Percentiles rank a stretch among this genome's conserved stretches.
phyloP scores from a whole-genome alignment of 371 early-diverging fungal species.

The Mortierella polycephala region DNA sequence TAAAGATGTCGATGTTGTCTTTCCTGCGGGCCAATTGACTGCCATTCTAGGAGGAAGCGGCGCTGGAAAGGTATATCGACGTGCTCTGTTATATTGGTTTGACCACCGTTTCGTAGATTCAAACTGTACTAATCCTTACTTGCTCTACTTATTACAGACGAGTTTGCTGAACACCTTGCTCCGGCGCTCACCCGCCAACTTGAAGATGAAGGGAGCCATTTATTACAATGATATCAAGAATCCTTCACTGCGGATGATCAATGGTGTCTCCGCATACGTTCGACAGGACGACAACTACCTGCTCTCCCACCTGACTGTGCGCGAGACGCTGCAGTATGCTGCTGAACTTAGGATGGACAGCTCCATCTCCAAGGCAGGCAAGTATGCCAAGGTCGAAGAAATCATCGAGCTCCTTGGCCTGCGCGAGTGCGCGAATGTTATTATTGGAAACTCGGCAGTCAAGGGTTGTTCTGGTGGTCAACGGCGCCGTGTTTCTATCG shows the following conservation, averaged over 20 bases:
- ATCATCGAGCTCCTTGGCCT: constrained; percentile 51
- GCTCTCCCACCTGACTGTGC: constrained; percentile 58
- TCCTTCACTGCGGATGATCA: constrained; percentile 36
- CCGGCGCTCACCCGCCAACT: constrained; percentile 15
- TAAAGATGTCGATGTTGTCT: constrained; percentile 57
- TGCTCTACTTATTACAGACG: constrained; percentile 33
- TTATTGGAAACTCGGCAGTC: constrained; percentile 31
- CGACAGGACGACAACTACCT: constrained; percentile 64
- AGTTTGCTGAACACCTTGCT: constrained; percentile 63
- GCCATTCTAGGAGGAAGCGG: constrained; percentile 75
- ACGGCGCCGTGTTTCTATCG: constrained; percentile 75
- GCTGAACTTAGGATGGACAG: constrained; percentile 53
- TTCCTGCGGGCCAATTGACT: constrained; percentile 64
- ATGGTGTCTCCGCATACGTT: constrained; percentile 57
- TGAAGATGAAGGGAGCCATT: constrained; percentile 33
- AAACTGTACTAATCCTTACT: not conserved
- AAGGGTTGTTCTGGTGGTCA: constrained; percentile 60
- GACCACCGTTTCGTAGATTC: not conserved
- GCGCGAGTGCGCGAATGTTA: constrained; percentile 47
- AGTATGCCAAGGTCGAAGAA: constrained; percentile 31
- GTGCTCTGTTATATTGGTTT: not conserved
- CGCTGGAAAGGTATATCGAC: constrained; percentile 62
- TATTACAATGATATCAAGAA: constrained; percentile 45
- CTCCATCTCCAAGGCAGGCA: constrained; percentile 21
- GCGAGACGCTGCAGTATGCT: constrained; percentile 58